Percentiles rank a stretch among this genome's conserved stretches.
Conservation (phyloP, 192 early-diverging fungal genomes). For the Polychytrium aggregatum region DNA sequence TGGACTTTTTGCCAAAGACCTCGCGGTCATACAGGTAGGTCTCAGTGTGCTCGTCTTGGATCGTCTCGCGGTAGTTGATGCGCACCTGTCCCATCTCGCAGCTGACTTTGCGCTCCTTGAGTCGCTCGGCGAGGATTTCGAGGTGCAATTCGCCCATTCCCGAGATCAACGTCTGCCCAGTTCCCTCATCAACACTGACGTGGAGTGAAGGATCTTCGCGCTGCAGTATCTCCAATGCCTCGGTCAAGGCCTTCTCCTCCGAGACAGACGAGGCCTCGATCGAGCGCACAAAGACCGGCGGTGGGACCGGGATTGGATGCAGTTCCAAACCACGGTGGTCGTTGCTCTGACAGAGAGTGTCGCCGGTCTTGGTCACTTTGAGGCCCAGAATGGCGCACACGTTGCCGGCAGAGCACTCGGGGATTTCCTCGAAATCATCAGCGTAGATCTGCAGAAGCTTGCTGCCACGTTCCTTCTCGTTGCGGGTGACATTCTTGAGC, state of each 20-base stretch:
- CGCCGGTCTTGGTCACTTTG: constrained; percentile 75
- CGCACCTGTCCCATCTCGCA: constrained; percentile 74
- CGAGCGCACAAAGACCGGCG: constrained; percentile 68
- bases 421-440: constrained; percentile 76
- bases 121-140: constrained; percentile 77
- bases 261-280: constrained; percentile 43
- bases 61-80: constrained; percentile 79
- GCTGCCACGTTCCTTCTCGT: constrained; percentile 63
- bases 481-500: constrained; percentile 27
- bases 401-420: constrained; percentile 56
- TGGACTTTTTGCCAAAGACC: constrained; percentile 54
- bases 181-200: constrained; percentile 63
- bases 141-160: constrained; percentile 95
- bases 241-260: constrained; percentile 61
- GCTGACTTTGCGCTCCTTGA: constrained; percentile 64
- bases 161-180: constrained; percentile 75
- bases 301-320: constrained; percentile 69
- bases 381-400: constrained; percentile 79
- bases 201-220: constrained; percentile 84
- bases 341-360: constrained; percentile 54
- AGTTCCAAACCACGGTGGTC: constrained; percentile 27
- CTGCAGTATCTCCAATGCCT: constrained; percentile 58
- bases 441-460: constrained; percentile 88
- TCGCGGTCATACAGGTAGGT: constrained; percentile 53
- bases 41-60: constrained; percentile 9